These are phyloP conservation scores for Didymella sp. DNA, from an alignment of 2,329 filamentous ascomycete genomes.

Conservation along the genomic window DNA sequence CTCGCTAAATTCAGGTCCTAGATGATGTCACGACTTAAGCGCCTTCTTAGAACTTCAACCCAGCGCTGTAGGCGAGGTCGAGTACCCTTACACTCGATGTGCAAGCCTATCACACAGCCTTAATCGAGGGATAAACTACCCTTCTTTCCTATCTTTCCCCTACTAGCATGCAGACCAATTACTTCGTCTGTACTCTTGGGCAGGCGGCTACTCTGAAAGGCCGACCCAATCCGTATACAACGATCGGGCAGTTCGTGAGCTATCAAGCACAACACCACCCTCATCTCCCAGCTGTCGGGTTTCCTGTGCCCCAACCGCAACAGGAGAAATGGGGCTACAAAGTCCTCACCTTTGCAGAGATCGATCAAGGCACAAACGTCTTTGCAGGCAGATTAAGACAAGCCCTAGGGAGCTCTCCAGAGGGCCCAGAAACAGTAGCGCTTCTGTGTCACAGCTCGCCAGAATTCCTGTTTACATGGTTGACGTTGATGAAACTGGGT, in stretches of 20 bases:
- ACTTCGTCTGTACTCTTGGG: conserved; percentile 68
- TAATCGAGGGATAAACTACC: not conserved
- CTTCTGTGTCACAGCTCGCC: conserved; percentile 64
- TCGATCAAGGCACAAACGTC: conserved; percentile 44
- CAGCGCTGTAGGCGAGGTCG: not conserved
- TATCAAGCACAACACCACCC: conserved; percentile 53
- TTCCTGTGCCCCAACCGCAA: conserved; percentile 48
- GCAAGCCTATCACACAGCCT: not conserved
- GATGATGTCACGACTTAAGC: conserved; percentile 42
- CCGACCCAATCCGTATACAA: conserved; percentile 50
- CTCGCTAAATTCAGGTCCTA: conserved; percentile 7
- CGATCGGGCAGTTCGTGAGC: conserved; percentile 61
- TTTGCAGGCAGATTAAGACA: conserved; percentile 46
- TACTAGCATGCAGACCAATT: conserved; percentile 51
- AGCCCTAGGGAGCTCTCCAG: conserved; percentile 15
- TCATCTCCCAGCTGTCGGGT: conserved; percentile 58
- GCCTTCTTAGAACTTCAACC: conserved; percentile 8
- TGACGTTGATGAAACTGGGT: conserved; percentile 65
- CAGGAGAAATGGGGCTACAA: conserved; percentile 34
- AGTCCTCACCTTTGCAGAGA: conserved; percentile 48
- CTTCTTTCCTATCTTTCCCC: not conserved
- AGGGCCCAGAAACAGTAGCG: conserved; percentile 52
- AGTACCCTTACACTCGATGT: not conserved
- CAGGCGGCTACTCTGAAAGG: conserved; percentile 56
- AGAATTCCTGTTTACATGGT: conserved; percentile 66